Percentiles rank a stretch among this genome's conserved stretches.
Evolutionary conservation across 139 green algal genomes (phyloP).

Genomic region (Tetradesmus lagerheimii): DNA sequence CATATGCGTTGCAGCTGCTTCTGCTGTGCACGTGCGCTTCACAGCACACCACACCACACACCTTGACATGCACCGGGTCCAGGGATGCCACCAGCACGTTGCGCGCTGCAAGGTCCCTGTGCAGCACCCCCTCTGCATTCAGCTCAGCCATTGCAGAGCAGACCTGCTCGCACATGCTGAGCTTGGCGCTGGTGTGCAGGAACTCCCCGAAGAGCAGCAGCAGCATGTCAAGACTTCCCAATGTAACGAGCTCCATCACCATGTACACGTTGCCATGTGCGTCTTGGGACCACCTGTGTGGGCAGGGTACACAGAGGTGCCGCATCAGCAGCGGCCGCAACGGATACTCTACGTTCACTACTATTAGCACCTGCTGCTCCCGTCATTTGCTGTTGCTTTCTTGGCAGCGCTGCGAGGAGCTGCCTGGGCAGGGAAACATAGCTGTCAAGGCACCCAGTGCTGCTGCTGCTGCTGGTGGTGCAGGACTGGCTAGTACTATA

Average conservation of each 20-base stretch:
- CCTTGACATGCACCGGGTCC: conserved; percentile 71
- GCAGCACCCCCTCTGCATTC: conserved; percentile 53
- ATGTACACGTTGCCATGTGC: conserved; percentile 66
- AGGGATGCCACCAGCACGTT: conserved; percentile 71
- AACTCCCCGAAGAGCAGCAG: conserved; percentile 47
- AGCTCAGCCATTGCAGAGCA: conserved; percentile 68
- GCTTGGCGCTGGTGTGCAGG: conserved; percentile 53
- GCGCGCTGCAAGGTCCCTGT: conserved; percentile 66
- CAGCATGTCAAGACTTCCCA: conserved; percentile 62
- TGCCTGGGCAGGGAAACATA: neutral
- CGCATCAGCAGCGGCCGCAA: conserved; percentile 18
- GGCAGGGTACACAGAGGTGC: neutral
- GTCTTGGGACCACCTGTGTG: conserved; percentile 61
- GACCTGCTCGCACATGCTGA: conserved; percentile 61
- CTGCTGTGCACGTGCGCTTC: too few species aligned
- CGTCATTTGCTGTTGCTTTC: too few species aligned
- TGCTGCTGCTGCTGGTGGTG: neutral
- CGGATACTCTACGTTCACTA: too few species aligned
- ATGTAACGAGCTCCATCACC: conserved; percentile 64
- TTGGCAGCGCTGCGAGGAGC: too few species aligned
- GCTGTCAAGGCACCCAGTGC: neutral
- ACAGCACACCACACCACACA: too few species aligned
- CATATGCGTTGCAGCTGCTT: too few species aligned
- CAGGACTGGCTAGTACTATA: too few species aligned
- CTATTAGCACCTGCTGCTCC: too few species aligned